These are phyloP conservation scores for Alternaria alternata DNA, from an alignment of 2,329 filamentous ascomycete genomes.

Conservation along the genomic window DNA sequence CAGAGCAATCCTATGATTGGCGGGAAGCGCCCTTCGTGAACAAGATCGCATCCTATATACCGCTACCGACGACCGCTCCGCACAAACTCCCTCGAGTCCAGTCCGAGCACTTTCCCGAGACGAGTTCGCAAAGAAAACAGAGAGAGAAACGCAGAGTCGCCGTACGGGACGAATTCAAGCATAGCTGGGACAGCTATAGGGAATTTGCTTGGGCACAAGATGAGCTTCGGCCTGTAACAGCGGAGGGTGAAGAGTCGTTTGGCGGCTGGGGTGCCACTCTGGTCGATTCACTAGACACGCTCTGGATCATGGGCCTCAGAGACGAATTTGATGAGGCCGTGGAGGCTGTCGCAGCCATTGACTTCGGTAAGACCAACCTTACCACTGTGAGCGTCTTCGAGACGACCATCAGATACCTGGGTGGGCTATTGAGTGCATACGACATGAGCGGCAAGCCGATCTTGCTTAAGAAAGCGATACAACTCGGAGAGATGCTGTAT, in stretches of 20 bases:
- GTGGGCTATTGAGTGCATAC: constrained; percentile 49
- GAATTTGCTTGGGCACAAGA: constrained; percentile 57
- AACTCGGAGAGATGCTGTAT: constrained; percentile 55
- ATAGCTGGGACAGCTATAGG: constrained; percentile 56
- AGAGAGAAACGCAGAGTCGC: constrained; percentile 45
- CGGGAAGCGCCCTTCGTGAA: constrained; percentile 52
- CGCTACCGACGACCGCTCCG: constrained; percentile 50
- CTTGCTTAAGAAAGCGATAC: constrained; percentile 48
- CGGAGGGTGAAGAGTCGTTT: constrained; percentile 51
- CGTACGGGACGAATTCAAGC: constrained; percentile 54
- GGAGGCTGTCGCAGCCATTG: constrained; percentile 54
- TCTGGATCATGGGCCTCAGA: constrained; percentile 60
- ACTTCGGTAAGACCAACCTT: constrained; percentile 53
- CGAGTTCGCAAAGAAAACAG: constrained; percentile 30
- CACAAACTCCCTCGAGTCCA: constrained; percentile 53
- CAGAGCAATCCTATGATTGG: constrained; percentile 51
- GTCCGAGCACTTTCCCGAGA: constrained; percentile 49
- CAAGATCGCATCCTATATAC: constrained; percentile 45
- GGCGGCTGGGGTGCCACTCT: constrained; percentile 60
- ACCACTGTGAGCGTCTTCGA: constrained; percentile 60
- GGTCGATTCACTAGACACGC: constrained; percentile 57
- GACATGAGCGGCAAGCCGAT: constrained; percentile 47
- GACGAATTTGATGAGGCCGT: constrained; percentile 59
- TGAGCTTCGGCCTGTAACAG: constrained; percentile 55
- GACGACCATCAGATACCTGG: constrained; percentile 57